Evolutionary conservation across 73 alveolate genomes (phyloP), one percentile per base, ranked within the genome.

Genomic region (Paramecium sexaurelia): DNA sequence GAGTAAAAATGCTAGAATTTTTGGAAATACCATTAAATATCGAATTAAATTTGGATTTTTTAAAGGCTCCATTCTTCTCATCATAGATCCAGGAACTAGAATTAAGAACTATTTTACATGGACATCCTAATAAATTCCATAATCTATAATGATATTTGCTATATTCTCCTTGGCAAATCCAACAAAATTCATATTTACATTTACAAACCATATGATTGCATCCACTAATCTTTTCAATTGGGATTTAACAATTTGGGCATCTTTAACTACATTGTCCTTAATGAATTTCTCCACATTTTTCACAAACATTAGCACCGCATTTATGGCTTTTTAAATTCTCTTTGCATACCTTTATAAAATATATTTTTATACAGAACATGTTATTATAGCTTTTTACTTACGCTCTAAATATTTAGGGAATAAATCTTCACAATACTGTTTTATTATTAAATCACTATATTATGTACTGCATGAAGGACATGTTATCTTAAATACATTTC

Each of bases 131-230:
- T 20, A 88, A 1, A 41, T 88, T 88, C 92, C 92, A 73, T 29
- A 45, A 43, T 35, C 87, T 37, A 73, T 88, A 88, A 68, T 88
- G 94, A 75, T 24, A 15, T 33, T 43, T 33, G n/a, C 57, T 27
- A 68, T 69, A 88, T 41, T 73, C 7, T 36, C 94, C 94, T 41
- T 55, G 26, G 43, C 94, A 88, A 27, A 88, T 55, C 94, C 94
- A 88, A 56, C 94, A 88, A 84, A 84, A 88, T 29, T 88, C 83
- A 73, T 88, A 88, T 35, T 85, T 85, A 37, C 94, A 88, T 43
- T 27, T 36, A 66, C 94, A 88, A 13, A 85, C 36, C 92, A 88
- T 88, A 73, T 88, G 94, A 66, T 88, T 88, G 39, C 94, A 88
- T 68, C 94, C 94, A 15, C 92, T 66, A 39, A 71, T 7, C 37